Conservation (phyloP, 2,329 filamentous ascomycete species). For the Aspergillus novoparasiticus region DNA sequence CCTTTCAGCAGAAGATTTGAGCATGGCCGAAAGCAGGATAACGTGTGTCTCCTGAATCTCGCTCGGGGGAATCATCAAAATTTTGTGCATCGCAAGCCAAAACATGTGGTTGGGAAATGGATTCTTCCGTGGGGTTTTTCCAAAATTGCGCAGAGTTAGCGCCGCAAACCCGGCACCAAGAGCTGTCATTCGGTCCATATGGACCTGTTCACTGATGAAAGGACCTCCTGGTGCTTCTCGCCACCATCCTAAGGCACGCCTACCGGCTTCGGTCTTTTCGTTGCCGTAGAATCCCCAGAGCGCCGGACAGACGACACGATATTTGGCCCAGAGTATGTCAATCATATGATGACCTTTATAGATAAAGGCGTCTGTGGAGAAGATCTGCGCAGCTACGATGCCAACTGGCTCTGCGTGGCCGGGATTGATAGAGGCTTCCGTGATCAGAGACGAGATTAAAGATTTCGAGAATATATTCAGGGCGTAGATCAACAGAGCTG, state of each 20-base stretch:
- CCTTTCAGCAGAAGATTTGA: slow-evolving; percentile 71
- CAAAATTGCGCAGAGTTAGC: slow-evolving; percentile 80
- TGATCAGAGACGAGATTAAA: slow-evolving; percentile 69
- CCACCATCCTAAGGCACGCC: slow-evolving; percentile 72
- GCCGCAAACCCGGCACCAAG: slow-evolving; percentile 83
- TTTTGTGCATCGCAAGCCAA: slow-evolving; percentile 76
- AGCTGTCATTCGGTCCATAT: slow-evolving; percentile 81
- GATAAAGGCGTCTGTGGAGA: slow-evolving; percentile 67
- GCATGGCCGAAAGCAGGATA: slow-evolving; percentile 70
- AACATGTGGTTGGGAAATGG: slow-evolving; percentile 79
- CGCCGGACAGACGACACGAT: slow-evolving; percentile 76
- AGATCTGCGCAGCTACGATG: slow-evolving; percentile 73
- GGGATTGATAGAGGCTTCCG: slow-evolving; percentile 65
- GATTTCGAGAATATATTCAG: slow-evolving; percentile 76
- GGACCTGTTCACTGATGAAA: slow-evolving; percentile 70
- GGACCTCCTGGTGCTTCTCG: slow-evolving; percentile 54
- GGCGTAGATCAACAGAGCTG: slow-evolving; percentile 71
- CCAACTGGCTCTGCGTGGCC: slow-evolving; percentile 76
- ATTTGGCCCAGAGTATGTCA: slow-evolving; percentile 86
- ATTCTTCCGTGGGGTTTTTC: slow-evolving; percentile 66
- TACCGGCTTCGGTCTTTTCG: slow-evolving; percentile 71
- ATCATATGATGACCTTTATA: slow-evolving; percentile 71
- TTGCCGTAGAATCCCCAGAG: slow-evolving; percentile 80
- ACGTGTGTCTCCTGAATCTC: slow-evolving; percentile 74
- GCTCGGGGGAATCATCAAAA: slow-evolving; percentile 71